These are phyloP conservation scores for Pugionium cornutum DNA, from an alignment of 345 rosid genomes.

Conservation along the genomic window DNA sequence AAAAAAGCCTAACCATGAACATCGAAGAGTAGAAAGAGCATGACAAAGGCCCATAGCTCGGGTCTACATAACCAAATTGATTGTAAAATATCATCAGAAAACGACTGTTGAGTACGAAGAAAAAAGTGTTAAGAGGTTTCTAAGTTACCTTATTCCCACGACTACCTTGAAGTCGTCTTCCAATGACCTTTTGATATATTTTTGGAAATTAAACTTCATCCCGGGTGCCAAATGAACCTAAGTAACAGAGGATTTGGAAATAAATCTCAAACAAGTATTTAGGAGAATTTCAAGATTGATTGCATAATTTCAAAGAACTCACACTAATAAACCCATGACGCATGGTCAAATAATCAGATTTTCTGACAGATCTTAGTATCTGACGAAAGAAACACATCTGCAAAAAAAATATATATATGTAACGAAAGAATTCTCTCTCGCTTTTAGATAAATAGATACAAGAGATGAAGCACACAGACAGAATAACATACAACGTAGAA, in stretches of 20 bases:
- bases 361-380: constrained; percentile 72
- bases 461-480: constrained; percentile 2
- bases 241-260: constrained; percentile 8
- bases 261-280: constrained; percentile 2
- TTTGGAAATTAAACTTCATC: constrained; percentile 82
- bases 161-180: constrained; percentile 97
- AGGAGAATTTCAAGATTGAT: neutral
- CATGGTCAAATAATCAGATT: constrained; percentile 82
- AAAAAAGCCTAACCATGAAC: constrained; percentile 60
- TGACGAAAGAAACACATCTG: constrained; percentile 88
- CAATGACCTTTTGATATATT: constrained; percentile 82
- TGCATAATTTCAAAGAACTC: constrained; percentile 37
- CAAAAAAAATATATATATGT: neutral
- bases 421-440: neutral
- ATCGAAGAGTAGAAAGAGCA: constrained; percentile 67
- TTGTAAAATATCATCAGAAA: neutral
- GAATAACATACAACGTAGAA: constrained; percentile 60
- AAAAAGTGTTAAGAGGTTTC: neutral
- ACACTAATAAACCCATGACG: constrained; percentile 84
- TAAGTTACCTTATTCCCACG: constrained; percentile 78
- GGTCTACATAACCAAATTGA: constrained; percentile 53
- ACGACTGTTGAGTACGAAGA: constrained; percentile 14
- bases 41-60: constrained; percentile 72
- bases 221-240: constrained; percentile 94
- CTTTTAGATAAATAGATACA: neutral